Percentiles rank a stretch among this genome's conserved stretches.
These are phyloP conservation scores for Phoma sp. DNA, from an alignment of 2,329 filamentous ascomycete species.

Conservation along the genomic window DNA sequence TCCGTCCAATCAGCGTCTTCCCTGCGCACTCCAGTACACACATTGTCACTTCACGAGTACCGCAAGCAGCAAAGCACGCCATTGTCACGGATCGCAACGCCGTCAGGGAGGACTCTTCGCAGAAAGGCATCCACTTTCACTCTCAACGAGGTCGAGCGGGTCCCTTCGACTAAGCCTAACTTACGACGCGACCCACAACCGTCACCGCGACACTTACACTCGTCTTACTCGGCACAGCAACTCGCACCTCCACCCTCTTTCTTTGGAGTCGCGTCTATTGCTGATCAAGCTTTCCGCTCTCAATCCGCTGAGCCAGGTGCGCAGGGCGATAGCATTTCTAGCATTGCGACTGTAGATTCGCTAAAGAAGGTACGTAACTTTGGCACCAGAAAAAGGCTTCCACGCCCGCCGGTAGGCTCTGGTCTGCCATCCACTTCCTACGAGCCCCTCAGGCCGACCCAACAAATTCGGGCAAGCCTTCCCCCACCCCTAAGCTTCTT, in stretches of 20 bases:
- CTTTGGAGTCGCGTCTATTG: conserved; percentile 15
- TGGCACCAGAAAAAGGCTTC: conserved; percentile 45
- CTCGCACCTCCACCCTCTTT: conserved; percentile 27
- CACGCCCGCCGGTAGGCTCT: conserved; percentile 33
- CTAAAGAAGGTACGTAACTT: conserved; percentile 37
- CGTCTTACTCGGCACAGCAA: conserved; percentile 40
- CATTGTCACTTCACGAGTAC: conserved; percentile 49
- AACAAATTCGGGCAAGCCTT: conserved; percentile 25
- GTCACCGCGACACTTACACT: conserved; percentile 30
- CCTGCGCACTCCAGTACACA: conserved; percentile 41
- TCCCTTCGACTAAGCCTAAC: conserved; percentile 23
- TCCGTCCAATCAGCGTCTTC: conserved; percentile 43
- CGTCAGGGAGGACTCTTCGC: conserved; percentile 42
- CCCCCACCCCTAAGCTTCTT: conserved; percentile 27
- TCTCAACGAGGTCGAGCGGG: conserved; percentile 41
- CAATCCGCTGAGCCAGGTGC: conserved; percentile 36
- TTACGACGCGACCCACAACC: conserved; percentile 20
- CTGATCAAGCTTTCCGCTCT: conserved; percentile 32
- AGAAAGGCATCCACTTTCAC: conserved; percentile 45
- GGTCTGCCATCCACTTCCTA: conserved; percentile 11
- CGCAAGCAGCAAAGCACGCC: conserved; percentile 47
- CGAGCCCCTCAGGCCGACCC: conserved; percentile 25
- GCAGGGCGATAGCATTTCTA: conserved; percentile 25
- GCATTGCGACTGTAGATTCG: conserved; percentile 18
- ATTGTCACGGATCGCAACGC: conserved; percentile 33